A percentile compares a stretch with the other conserved stretches of the same genome.
phyloP scores from a whole-genome alignment of 306 rosid genomes.

The Quillaja saponaria region DNA sequence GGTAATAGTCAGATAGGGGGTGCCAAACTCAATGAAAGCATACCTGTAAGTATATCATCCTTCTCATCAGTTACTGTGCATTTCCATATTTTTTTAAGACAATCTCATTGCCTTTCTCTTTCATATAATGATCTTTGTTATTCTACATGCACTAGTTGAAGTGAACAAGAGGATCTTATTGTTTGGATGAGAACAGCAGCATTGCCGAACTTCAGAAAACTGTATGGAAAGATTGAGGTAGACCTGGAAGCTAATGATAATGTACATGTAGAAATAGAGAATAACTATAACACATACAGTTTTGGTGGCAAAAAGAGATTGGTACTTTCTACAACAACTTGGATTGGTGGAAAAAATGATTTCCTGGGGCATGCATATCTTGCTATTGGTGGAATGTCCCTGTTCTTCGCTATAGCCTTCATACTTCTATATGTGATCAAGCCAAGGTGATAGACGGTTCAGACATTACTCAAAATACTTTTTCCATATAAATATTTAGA shows the following conservation, averaged over 20 bases:
- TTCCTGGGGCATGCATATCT: slow-evolving; percentile 70
- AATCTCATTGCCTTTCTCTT: background rate
- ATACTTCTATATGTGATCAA: slow-evolving; percentile 58
- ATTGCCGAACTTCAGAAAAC: slow-evolving; percentile 74
- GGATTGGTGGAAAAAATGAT: slow-evolving; percentile 90
- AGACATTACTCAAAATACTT: too few relatives aligned
- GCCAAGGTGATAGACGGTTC: slow-evolving; percentile 82
- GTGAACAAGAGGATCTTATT: slow-evolving; percentile 83
- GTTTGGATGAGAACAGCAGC: slow-evolving; percentile 98
- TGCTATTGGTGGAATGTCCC: slow-evolving; percentile 58
- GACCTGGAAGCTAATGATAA: slow-evolving; percentile 68
- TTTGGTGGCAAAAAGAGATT: slow-evolving; percentile 72
- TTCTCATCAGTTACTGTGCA: slow-evolving; percentile 2
- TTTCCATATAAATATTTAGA: too few relatives aligned
- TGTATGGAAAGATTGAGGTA: slow-evolving; percentile 73
- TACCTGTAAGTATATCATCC: slow-evolving; percentile 56
- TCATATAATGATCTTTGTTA: slow-evolving; percentile 23
- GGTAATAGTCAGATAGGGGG: slow-evolving; percentile 84
- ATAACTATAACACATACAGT: slow-evolving; percentile 80
- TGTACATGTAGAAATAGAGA: slow-evolving; percentile 55
- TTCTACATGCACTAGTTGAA: slow-evolving; percentile 60
- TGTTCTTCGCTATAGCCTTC: slow-evolving; percentile 66
- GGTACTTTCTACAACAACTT: slow-evolving; percentile 82
- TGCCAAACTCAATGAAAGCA: slow-evolving; percentile 61
- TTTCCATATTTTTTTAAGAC: background rate